Percentiles rank a stretch among this genome's conserved stretches.
Evolutionary conservation across 2,329 filamentous ascomycete species (phyloP).

Genomic region (Onygenales sp.): DNA sequence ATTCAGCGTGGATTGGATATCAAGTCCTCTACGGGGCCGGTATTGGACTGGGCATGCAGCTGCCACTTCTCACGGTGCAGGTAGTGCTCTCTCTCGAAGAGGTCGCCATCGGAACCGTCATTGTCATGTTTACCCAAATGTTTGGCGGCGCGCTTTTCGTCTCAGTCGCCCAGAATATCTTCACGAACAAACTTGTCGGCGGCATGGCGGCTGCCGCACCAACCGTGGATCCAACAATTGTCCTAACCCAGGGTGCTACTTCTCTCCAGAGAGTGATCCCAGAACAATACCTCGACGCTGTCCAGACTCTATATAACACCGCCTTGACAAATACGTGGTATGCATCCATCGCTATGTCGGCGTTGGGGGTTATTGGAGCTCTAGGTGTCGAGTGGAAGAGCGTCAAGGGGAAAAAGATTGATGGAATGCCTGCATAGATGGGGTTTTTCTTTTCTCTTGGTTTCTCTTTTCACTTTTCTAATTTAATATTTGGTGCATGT

Average conservation of each 20-base stretch:
- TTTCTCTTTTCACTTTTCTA: background rate
- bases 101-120: constrained; percentile 25
- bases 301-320: constrained; percentile 28
- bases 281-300: constrained; percentile 16
- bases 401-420: constrained; percentile 27
- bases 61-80: constrained; percentile 26
- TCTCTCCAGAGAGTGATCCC: constrained; percentile 23
- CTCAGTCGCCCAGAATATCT: constrained; percentile 29
- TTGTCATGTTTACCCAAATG: constrained; percentile 28
- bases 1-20: constrained; percentile 31
- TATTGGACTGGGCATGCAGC: constrained; percentile 27
- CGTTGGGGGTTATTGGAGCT: constrained; percentile 24
- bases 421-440: constrained; percentile 10
- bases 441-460: background rate
- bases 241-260: constrained; percentile 29
- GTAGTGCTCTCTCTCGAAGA: constrained; percentile 22
- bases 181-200: constrained; percentile 24
- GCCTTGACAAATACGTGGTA: constrained; percentile 31
- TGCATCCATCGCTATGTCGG: constrained; percentile 27
- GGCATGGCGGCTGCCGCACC: constrained; percentile 19
- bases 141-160: constrained; percentile 30
- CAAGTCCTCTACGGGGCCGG: constrained; percentile 28
- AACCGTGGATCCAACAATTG: constrained; percentile 15
- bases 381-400: constrained; percentile 32
- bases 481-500: background rate